Conservation (phyloP, 2,329 filamentous ascomycete genomes). For the Calonectria henricotiae region DNA sequence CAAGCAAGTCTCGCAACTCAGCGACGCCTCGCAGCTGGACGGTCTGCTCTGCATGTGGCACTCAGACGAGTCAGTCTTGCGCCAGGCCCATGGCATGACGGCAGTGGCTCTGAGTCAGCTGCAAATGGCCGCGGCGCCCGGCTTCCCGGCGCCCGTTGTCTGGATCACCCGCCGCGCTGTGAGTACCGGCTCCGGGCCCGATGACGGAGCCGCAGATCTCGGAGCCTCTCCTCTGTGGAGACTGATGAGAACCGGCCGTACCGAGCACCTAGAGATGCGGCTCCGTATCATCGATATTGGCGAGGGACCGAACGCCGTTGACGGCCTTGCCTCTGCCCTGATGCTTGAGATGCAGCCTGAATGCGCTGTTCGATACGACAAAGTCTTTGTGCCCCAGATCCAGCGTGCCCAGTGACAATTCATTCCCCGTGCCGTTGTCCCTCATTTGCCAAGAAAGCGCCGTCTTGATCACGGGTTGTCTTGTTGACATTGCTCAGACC, state of each 20-base stretch:
- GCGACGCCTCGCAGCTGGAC: background rate
- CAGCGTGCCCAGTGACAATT: background rate
- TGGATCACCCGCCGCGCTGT: background rate
- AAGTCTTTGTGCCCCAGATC: background rate
- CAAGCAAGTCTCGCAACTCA: background rate
- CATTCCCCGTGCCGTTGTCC: background rate
- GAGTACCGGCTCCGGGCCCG: background rate
- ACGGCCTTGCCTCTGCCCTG: background rate
- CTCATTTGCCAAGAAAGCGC: background rate
- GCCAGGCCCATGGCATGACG: background rate
- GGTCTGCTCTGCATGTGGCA: background rate
- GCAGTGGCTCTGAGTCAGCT: background rate
- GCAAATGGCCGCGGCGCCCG: background rate
- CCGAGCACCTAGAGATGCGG: background rate
- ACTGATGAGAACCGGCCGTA: background rate
- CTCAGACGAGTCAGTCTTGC: background rate
- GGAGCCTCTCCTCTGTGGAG: background rate
- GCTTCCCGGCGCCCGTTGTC: background rate
- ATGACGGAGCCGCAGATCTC: background rate
- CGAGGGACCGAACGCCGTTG: background rate
- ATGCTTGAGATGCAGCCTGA: background rate
- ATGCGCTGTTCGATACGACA: background rate
- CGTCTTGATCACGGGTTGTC: background rate
- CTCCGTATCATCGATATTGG: background rate
- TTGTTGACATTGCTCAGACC: background rate